A percentile compares a stretch with the other conserved stretches of the same genome.
Conservation (phyloP, 208 protist genomes). For the Phytomonas sp. region DNA sequence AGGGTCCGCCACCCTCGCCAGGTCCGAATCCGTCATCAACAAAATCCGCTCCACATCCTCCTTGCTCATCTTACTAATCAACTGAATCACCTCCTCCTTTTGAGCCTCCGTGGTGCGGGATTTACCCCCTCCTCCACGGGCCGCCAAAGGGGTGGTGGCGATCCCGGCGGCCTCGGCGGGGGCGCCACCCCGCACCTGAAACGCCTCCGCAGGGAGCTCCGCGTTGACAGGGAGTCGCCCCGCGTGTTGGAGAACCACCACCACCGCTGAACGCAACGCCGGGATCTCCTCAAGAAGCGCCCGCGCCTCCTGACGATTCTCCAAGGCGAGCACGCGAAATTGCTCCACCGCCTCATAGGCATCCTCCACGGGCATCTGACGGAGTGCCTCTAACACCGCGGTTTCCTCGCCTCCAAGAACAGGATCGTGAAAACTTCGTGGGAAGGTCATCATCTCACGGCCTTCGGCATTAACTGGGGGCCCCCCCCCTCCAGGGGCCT, state of each 20-base stretch:
- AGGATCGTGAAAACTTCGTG: constrained; percentile 33
- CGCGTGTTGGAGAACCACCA: constrained; percentile 82
- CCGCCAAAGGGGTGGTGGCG: background rate
- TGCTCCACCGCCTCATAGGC: constrained; percentile 87
- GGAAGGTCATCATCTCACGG: background rate
- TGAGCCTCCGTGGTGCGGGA: constrained; percentile 23
- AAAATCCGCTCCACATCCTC: constrained; percentile 71
- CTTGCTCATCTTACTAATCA: constrained; percentile 68
- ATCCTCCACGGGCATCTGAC: constrained; percentile 41
- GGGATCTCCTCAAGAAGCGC: constrained; percentile 58
- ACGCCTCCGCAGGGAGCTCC: constrained; percentile 45
- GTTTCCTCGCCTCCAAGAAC: constrained; percentile 50
- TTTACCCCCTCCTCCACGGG: background rate
- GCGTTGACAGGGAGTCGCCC: constrained; percentile 34
- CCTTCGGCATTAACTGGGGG: constrained; percentile 5
- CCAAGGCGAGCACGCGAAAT: constrained; percentile 72
- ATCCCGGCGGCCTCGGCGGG: constrained; percentile 9
- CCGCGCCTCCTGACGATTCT: constrained; percentile 52
- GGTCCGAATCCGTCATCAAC: constrained; percentile 49
- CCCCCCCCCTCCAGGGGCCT: background rate
- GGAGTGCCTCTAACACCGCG: constrained; percentile 43
- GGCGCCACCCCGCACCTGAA: constrained; percentile 8
- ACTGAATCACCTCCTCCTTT: constrained; percentile 62
- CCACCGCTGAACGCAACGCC: constrained; percentile 53
- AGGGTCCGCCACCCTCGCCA: constrained; percentile 49